These are phyloP conservation scores for Linnemannia zychae DNA, from an alignment of 192 early-diverging fungal genomes.

Conservation along the genomic window DNA sequence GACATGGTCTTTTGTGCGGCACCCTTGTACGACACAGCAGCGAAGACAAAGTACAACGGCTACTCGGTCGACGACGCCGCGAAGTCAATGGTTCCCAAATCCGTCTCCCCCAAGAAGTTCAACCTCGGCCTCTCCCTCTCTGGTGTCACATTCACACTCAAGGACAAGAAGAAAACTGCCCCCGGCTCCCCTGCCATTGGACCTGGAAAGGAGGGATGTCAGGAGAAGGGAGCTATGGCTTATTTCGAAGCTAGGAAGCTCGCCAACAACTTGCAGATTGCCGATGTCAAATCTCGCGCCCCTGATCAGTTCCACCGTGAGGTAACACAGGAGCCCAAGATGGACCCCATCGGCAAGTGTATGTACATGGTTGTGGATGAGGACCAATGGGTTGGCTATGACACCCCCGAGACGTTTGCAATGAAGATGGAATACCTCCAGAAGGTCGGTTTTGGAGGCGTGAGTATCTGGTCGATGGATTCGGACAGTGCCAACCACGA, in stretches of 20 bases:
- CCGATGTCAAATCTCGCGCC: constrained; percentile 15
- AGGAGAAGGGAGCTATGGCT: constrained; percentile 55
- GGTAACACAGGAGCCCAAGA: constrained; percentile 38
- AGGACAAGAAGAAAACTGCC: constrained; percentile 32
- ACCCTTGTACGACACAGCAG: constrained; percentile 39
- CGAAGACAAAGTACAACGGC: constrained; percentile 38
- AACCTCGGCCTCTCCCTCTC: constrained; percentile 52
- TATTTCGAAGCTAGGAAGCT: constrained; percentile 42
- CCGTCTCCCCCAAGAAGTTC: constrained; percentile 45
- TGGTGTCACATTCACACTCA: constrained; percentile 52
- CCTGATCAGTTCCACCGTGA: constrained; percentile 29
- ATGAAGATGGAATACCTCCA: constrained; percentile 31
- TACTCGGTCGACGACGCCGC: constrained; percentile 48
- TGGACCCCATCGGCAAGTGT: constrained; percentile 42
- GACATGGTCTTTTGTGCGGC: constrained; percentile 53
- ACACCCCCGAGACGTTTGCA: constrained; percentile 40
- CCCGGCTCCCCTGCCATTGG: constrained; percentile 47
- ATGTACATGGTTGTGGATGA: constrained; percentile 56
- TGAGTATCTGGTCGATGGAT: constrained; percentile 58
- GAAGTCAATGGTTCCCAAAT: constrained; percentile 46
- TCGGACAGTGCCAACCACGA: constrained; percentile 42
- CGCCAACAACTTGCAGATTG: constrained; percentile 23
- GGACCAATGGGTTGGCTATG: constrained; percentile 45
- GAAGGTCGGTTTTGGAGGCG: constrained; percentile 47
- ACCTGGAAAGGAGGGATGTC: constrained; percentile 47